Base-by-base conservation (phyloP, 495 filamentous ascomycete genomes). In the Lentithecium fluviatile region DNA sequence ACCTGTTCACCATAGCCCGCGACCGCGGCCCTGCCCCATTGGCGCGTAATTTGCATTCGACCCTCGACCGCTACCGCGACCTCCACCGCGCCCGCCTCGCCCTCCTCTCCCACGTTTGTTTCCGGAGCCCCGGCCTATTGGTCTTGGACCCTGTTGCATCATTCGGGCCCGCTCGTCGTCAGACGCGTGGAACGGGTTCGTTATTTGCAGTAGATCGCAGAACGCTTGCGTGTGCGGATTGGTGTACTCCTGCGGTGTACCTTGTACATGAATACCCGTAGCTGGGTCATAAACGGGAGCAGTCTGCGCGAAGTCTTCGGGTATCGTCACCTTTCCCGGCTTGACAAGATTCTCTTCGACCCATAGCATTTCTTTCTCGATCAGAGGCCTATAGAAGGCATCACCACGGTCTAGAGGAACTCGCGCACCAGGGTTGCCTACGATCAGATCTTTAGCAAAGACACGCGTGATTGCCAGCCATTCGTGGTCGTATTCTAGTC, bases 381-480 rank as follows among this genome's bases (percentile, higher is more conserved):
- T 90, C 2, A 83, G 71, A 0, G 79, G 69, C 4, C 67, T 68
- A 72, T 95, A 96, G 20, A 75, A 67, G 1, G 72, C 77, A 60
- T 90, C 85, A 17, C 88, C 87, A n/a, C 79, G 73, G 58, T 90
- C 74, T 0, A 70, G 65, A 0, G 87, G 76, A 0, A 75, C 62
- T 8, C 64, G 66, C 0, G 79, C 78, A 11, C 58, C 69, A 2
- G 75, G 77, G 62, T 88, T 76, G 25, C 86, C 87, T 34, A 91
- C 5, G 71, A 67, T 2, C 17, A 90, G 75, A 34, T 82, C 76
- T 0, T 77, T 58, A 24, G 86, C 83, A 67, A 96, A 92, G 1
- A 85, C 85, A 13, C 92, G 90, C 1, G 86, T 89, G 63, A 98
- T 96, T 7, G 94, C 87, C 2, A 97, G 83, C 92, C 92, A 98